These are phyloP conservation scores for Lactarius quietus DNA, from an alignment of 768 basidiomycete species.

Conservation along the genomic window DNA sequence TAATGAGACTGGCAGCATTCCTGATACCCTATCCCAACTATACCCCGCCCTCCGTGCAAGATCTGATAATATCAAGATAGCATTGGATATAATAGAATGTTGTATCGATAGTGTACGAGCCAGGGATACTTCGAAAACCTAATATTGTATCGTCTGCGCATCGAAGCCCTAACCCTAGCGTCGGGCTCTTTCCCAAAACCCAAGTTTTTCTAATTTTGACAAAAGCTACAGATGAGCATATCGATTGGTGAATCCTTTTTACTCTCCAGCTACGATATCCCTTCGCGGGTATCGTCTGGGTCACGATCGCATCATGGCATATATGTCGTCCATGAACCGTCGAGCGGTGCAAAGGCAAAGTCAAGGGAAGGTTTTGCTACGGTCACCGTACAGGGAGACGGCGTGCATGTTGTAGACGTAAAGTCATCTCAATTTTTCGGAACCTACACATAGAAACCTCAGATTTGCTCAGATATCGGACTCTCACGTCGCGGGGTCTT, in stretches of 20 bases:
- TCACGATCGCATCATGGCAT: conserved; percentile 23
- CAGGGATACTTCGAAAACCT: not conserved
- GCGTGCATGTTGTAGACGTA: conserved; percentile 73
- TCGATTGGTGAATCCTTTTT: conserved; percentile 23
- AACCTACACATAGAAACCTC: not conserved
- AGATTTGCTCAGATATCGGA: conserved; percentile 17
- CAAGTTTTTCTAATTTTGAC: too few species aligned
- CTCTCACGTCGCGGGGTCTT: conserved; percentile 20
- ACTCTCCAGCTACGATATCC: conserved; percentile 22
- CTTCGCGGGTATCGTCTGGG: not conserved
- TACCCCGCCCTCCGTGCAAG: conserved; percentile 16
- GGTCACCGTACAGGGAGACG: conserved; percentile 67
- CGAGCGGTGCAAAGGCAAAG: conserved; percentile 30
- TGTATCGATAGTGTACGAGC: conserved; percentile 20
- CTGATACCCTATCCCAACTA: conserved; percentile 8
- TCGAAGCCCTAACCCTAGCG: conserved; percentile 15
- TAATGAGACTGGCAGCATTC: not conserved
- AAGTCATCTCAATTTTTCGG: conserved; percentile 27
- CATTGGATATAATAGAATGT: conserved; percentile 19
- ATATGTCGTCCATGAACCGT: conserved; percentile 37
- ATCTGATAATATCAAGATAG: conserved; percentile 15
- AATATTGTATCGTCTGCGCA: too few species aligned
- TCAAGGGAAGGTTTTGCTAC: conserved; percentile 55
- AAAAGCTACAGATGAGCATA: conserved; percentile 14
- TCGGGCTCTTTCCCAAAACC: not conserved